Base-by-base conservation (phyloP, 2,329 filamentous ascomycete genomes). In the Pyricularia grisea region DNA sequence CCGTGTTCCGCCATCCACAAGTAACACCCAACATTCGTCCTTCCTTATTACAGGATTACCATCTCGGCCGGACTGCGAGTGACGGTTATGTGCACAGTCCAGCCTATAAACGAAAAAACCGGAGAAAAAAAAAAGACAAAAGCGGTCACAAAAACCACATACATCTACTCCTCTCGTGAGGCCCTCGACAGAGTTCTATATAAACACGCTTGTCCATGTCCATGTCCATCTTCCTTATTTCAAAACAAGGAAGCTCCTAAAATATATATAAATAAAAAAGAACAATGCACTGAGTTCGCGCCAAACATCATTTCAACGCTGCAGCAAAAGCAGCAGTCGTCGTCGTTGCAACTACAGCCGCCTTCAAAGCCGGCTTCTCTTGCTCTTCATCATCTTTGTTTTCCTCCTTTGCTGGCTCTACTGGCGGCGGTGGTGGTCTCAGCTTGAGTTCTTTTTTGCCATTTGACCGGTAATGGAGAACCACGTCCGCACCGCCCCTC, bases 401-500 rank as follows among this genome's bases (percentile, higher is more conserved):
- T 12, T 66, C 66, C 20, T 67, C 60, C 11, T 30, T 28, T 20
- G 68, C 70, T 55, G 63, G 60, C 20, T 70, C 72, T 9, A 68
- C 17, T 2, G 68, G 68, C 64, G 70, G 68, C 36, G 65, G 64
- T 11, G 61, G 70, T 12, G 74, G 73, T 4, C 74, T 73, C 65
- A 79, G 78, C 4, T 79, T 79, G 67, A 88, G 82, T 70, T 86
- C 83, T 79, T 92, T 94, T 75, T 88, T 88, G n/a, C 93, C 94
- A 74, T 97, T 99, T 67, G 91, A 85, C 76, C 94, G 96, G 83
- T 99, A 99, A 75, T 93, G 88, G 67, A 99, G 83, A 68, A 97
- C 81, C 72, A 99, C 91, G 79, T 99, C 95, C 74, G 91, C 94
- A n/a, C 93, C 93, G 63, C 92, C 93, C 74, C 96, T 93, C 95